phyloP scores from a whole-genome alignment of 176 grass and related monocot genomes.

The Saccharum spontaneum region DNA sequence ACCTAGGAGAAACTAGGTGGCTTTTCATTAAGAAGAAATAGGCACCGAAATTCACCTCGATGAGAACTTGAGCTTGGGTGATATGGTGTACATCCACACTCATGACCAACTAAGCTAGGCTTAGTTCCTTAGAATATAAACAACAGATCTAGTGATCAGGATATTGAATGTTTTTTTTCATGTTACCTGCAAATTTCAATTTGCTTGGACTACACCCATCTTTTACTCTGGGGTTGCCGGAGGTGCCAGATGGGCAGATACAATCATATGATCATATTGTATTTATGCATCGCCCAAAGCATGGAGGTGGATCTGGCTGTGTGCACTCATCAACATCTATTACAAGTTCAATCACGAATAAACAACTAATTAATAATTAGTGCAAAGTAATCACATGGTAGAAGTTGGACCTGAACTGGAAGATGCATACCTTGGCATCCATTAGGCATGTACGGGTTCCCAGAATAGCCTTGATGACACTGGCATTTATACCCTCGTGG shows the following conservation, averaged over 20 bases:
- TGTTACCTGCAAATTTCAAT: neutral
- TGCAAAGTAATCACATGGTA: neutral
- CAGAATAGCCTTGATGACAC: slow-evolving; percentile 41
- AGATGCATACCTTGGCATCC: slow-evolving; percentile 23
- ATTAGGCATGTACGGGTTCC: slow-evolving; percentile 50
- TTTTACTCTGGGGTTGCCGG: neutral
- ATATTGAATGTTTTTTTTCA: neutral
- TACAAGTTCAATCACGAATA: neutral
- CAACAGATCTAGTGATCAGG: neutral
- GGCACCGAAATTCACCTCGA: neutral
- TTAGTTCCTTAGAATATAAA: neutral
- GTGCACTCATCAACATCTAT: neutral
- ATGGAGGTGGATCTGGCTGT: neutral
- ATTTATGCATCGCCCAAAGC: neutral
- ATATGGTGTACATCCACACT: neutral
- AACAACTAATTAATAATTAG: neutral
- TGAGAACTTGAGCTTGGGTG: neutral
- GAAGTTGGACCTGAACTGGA: no score
- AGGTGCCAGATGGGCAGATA: neutral
- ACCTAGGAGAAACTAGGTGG: neutral
- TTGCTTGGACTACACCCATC: slow-evolving; percentile 9
- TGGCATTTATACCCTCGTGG: slow-evolving; percentile 48
- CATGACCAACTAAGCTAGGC: neutral
- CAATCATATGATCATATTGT: slow-evolving; percentile 8
- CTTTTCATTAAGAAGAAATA: neutral